phyloP scores from a whole-genome alignment of 2,329 filamentous ascomycete genomes.

The Colletotrichum liaoningense region DNA sequence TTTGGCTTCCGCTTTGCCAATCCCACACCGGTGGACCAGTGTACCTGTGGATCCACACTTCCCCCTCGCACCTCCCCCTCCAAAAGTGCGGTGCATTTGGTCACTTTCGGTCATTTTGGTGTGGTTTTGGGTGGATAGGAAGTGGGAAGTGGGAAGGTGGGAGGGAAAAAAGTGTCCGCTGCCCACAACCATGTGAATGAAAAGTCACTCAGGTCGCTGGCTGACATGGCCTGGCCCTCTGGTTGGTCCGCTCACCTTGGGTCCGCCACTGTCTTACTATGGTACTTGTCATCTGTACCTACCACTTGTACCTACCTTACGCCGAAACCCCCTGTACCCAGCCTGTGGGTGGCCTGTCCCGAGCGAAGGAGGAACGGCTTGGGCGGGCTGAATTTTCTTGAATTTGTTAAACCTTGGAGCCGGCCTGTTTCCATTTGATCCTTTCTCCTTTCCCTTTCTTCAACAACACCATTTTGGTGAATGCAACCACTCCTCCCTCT shows the following conservation, averaged over 20 bases:
- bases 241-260: conserved; percentile 19
- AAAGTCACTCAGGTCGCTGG: conserved; percentile 28
- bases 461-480: conserved; percentile 41
- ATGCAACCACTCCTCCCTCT: conserved; percentile 27
- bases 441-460: conserved; percentile 30
- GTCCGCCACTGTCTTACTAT: neutral
- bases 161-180: neutral
- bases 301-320: neutral
- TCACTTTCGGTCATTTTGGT: no score
- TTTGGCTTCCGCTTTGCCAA: conserved; percentile 34
- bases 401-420: conserved; percentile 13
- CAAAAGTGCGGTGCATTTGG: neutral
- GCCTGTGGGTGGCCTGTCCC: conserved; percentile 25
- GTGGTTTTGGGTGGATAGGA: neutral
- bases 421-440: conserved; percentile 27
- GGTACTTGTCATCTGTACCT: neutral
- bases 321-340: neutral
- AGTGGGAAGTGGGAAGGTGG: neutral
- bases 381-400: conserved; percentile 35
- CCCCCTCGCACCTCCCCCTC: neutral
- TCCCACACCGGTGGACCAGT: neutral
- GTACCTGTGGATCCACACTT: neutral
- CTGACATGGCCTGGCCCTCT: conserved; percentile 25
- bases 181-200: conserved; percentile 21
- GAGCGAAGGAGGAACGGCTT: conserved; percentile 24